Base-by-base conservation (phyloP, 192 early-diverging fungal genomes). In the Linnemannia exigua region DNA sequence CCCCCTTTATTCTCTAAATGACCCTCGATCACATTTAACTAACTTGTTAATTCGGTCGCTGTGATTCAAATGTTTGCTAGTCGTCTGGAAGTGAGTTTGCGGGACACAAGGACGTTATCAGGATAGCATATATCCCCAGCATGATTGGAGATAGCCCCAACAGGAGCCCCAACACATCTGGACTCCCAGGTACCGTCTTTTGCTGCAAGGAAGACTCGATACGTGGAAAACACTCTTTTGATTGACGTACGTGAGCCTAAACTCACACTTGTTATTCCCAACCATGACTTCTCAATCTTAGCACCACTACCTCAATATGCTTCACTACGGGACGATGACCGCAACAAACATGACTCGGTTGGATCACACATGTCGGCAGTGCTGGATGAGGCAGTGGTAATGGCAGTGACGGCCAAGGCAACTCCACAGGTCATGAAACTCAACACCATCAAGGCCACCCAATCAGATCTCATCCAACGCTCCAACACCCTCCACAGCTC, bases 391-490 rank as follows among this genome's bases (percentile, higher is more conserved):
- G 84, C 84, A 25, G 84, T 86, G 44, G 84, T 86, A 58, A 86
- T 86, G 84, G 84, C 73, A n/a, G 84, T 86, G 9, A 80, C 78
- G 4, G 36, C 77, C 14, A 86, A 79, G 22, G 84, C 84, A 31
- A 86, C 84, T 31, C 77, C 84, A 6, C 84, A 86, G 41, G 84
- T 86, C 58, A 86, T 86, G 84, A 86, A 77, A 33, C 66, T 86
- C 63, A 72, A 74, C 28, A 68, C 77, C 31, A 79, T 86, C 61
- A 86, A 86, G 66, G 52, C 73, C 33, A 74, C 74, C 2, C 68
- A 86, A 25, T 72, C 84, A 5, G 84, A 86, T 28, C 79, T 86
- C 41, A 86, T 86, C 17, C 78, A 79, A 31, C 73, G 84, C 37
- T 86, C 84, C 79, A 86, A 86, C 51, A 50, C 79, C 2, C 84